Base-by-base conservation (phyloP, 257 asterid species). In the Thymus quinquecostatus region DNA sequence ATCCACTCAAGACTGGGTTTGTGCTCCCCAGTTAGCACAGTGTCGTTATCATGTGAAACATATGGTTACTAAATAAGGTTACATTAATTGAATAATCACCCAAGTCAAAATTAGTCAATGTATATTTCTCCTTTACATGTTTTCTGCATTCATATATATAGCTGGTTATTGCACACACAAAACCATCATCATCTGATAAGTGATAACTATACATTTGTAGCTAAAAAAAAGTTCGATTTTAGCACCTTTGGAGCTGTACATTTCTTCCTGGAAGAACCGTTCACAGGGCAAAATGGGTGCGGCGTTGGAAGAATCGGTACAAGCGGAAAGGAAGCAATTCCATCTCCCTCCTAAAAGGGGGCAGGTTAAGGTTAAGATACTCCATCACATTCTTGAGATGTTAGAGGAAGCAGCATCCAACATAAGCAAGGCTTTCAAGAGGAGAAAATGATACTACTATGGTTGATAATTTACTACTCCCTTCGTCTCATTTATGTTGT, bases 301-400 rank as follows among this genome's bases (percentile, higher is more conserved):
- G 59, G 27, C 28, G 60, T n/a, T 7, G 6, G 51, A 50, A 55
- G 80, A 48, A 14, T 63, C 44, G 36, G 54, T 27, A 6, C 33
- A 64, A 11, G 41, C 45, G 10, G 3, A 33, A 12, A 64, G 67
- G 57, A 66, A 75, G 77, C 70, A 78, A 68, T 58, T 44, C 1
- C 41, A 2, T 14, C 59, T 81, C 63, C 89, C 85, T 6, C 85
- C 85, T 2, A 81, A 30, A 68, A 71, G 89, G 62, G 89, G 86
- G 3, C 76, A 77, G 41, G 53, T 84, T 66, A 77, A 79, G 56
- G 72, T 51, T 32, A 32, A 57, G 45, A 36, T 81, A 2, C 34
- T 72, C 44, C 58, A 45, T 44, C 70, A 36, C 36, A 13, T 81
- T 33, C 8, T 71, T 71, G 71, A 61, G 72, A 62, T 75, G 13